Conservation (phyloP, 192 early-diverging fungal genomes). For the Endogone sp. region DNA sequence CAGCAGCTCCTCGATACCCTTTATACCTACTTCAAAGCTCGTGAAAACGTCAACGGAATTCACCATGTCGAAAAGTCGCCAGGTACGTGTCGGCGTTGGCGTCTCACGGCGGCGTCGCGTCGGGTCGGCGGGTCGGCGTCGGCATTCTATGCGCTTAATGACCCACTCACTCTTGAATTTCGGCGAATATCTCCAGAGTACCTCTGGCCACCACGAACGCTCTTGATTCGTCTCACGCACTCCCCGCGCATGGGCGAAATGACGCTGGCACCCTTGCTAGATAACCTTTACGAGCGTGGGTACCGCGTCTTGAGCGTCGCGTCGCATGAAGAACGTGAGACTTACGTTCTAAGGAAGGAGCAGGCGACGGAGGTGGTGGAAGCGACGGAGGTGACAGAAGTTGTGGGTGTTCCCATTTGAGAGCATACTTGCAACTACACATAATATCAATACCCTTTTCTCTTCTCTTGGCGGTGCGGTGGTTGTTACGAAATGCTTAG, state of each 20-base stretch:
- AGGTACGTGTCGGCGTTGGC: too few species aligned
- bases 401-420: background rate
- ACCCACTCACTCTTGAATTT: too few species aligned
- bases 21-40: background rate
- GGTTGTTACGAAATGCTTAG: too few species aligned
- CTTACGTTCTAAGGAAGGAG: background rate
- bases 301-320: background rate
- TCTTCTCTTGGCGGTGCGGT: too few species aligned
- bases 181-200: too few species aligned
- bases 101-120: too few species aligned
- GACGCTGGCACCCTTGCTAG: background rate
- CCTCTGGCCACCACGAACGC: conserved; percentile 4
- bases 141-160: too few species aligned
- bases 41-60: background rate
- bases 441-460: too few species aligned
- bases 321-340: background rate
- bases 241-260: conserved; percentile 3
- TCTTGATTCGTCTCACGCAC: conserved; percentile 3
- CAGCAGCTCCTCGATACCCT: background rate
- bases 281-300: background rate
- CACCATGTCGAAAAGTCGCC: conserved; percentile 4
- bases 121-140: too few species aligned
- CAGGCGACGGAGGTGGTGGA: background rate
- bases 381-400: background rate
- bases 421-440: too few species aligned